phyloP scores from a whole-genome alignment of 495 filamentous ascomycete genomes.

The Aspergillus bertholletiae region DNA sequence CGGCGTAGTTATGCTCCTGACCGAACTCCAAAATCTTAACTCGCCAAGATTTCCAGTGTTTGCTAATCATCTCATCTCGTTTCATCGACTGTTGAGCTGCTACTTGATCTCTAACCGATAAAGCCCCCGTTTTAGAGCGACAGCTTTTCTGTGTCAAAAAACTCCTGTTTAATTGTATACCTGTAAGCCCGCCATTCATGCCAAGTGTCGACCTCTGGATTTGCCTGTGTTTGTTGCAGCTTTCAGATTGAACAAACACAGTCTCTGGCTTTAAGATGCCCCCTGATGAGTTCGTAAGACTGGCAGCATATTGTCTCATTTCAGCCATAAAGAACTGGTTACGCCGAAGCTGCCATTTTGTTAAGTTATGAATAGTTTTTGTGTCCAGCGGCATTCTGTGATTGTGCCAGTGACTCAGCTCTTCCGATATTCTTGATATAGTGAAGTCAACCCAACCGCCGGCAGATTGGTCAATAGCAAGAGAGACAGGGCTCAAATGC shows the following conservation, averaged over 20 bases:
- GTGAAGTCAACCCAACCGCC: not conserved
- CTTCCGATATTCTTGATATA: conserved; percentile 44
- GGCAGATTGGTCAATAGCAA: conserved; percentile 30
- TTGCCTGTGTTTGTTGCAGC: conserved; percentile 2
- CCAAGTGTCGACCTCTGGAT: not conserved
- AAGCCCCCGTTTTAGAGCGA: not conserved
- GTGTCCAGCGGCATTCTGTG: conserved; percentile 43
- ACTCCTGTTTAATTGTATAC: not conserved
- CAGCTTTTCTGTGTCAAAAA: not conserved
- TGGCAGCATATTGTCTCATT: conserved; percentile 65
- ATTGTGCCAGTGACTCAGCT: conserved; percentile 66
- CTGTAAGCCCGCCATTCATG: not conserved
- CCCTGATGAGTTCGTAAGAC: conserved; percentile 61
- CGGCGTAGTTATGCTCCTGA: conserved; percentile 23
- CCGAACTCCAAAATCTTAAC: conserved; percentile 15
- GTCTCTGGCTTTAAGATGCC: conserved; percentile 60
- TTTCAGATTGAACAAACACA: conserved; percentile 28
- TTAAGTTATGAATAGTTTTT: conserved; percentile 19
- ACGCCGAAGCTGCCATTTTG: conserved; percentile 10
- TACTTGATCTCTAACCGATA: conserved; percentile 3
- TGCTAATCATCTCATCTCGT: not conserved
- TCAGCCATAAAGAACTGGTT: conserved; percentile 36
- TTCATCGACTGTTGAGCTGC: conserved; percentile 1
- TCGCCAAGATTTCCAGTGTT: conserved; percentile 7
- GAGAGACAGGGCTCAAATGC: conserved; percentile 50